Evolutionary conservation across 2,329 filamentous ascomycete species (phyloP).

Genomic region (Phoma herbarum): DNA sequence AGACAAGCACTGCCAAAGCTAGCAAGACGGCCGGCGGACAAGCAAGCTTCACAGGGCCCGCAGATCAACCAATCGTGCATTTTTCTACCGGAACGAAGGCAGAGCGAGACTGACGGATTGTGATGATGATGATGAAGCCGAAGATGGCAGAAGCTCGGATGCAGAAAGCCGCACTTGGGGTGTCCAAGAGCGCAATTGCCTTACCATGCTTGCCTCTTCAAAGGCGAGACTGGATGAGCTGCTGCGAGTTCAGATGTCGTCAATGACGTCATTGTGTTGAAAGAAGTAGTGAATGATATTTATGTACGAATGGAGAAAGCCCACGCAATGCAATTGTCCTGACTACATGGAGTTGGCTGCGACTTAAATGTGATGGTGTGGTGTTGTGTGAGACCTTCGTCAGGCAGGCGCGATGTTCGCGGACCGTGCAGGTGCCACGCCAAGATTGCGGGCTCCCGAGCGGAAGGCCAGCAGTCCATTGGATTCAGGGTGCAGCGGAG

Average conservation of each 20-base stretch:
- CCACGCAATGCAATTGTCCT: not conserved
- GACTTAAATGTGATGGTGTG: not conserved
- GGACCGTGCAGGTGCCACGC: conserved; percentile 15
- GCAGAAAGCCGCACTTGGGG: not conserved
- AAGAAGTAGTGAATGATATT: no score
- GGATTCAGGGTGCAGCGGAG: conserved; percentile 18
- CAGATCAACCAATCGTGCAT: not conserved
- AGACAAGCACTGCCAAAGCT: conserved; percentile 16
- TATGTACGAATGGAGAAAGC: not conserved
- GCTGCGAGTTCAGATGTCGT: not conserved
- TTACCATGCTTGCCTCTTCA: no score
- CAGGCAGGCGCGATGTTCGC: conserved; percentile 1
- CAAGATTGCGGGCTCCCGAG: conserved; percentile 13
- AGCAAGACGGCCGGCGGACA: conserved; percentile 6
- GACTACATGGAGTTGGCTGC: not conserved
- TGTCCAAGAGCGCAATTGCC: not conserved
- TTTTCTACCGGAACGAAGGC: no score
- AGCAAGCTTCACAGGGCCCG: conserved; percentile 15
- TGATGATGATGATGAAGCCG: not conserved
- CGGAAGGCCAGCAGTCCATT: conserved; percentile 10
- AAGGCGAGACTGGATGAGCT: no score
- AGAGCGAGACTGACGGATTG: not conserved
- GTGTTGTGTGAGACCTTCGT: not conserved
- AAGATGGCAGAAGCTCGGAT: not conserved
- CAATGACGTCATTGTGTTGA: not conserved